A percentile compares a stretch with the other conserved stretches of the same genome.
phyloP scores from a whole-genome alignment of 805 yeast species.

The Lachancea waltii region DNA sequence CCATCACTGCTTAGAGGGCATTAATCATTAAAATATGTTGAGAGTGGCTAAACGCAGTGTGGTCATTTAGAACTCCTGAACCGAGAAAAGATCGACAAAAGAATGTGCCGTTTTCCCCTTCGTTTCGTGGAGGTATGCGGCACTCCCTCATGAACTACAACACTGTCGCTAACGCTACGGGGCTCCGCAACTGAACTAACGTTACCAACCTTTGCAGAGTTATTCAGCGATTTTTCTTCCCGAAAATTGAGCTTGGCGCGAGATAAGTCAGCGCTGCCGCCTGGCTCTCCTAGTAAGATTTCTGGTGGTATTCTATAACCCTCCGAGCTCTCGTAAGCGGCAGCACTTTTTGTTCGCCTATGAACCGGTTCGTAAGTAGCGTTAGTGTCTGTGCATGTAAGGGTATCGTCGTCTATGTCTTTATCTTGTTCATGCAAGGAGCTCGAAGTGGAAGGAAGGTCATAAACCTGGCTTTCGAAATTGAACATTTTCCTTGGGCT shows the following conservation, averaged over 20 bases:
- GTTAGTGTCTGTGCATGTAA: background rate
- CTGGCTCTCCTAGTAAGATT: slow-evolving; percentile 30
- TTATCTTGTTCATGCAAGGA: background rate
- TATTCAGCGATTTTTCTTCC: too few species aligned
- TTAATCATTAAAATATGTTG: slow-evolving; percentile 4
- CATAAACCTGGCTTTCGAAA: slow-evolving; percentile 35
- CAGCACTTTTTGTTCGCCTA: slow-evolving; percentile 5
- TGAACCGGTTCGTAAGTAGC: background rate
- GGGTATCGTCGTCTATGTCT: slow-evolving; percentile 2
- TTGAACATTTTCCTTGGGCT: slow-evolving; percentile 23
- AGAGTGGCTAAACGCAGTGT: background rate
- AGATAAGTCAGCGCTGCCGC: slow-evolving; percentile 29
- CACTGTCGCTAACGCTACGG: slow-evolving; percentile 25
- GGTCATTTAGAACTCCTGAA: slow-evolving; percentile 3
- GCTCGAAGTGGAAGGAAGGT: slow-evolving; percentile 17
- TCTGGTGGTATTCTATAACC: slow-evolving; percentile 14
- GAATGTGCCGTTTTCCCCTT: slow-evolving; percentile 4
- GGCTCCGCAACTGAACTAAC: too few species aligned
- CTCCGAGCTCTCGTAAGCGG: slow-evolving; percentile 1
- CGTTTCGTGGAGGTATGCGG: slow-evolving; percentile 5
- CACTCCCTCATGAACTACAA: slow-evolving; percentile 12
- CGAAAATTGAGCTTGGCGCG: too few species aligned
- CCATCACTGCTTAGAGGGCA: too few species aligned
- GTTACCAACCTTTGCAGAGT: too few species aligned
- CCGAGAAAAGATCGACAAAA: slow-evolving; percentile 3